phyloP scores from a whole-genome alignment of 1,139 yeast genomes.

The Debaryomycetaceae sp. region DNA sequence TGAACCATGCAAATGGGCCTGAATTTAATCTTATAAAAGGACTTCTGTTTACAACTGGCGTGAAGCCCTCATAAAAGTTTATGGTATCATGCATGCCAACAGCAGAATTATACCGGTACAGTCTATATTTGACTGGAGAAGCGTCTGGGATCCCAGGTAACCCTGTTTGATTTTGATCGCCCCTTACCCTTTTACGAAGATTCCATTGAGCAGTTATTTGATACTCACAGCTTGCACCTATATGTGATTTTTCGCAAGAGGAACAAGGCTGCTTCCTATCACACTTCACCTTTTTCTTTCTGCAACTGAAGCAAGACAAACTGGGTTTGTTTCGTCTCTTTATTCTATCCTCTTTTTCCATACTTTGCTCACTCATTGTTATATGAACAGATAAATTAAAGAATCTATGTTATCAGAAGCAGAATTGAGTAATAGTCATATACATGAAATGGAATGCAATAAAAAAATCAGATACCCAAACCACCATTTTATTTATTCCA shows the following conservation, averaged over 20 bases:
- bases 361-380: too few species aligned
- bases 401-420: too few species aligned
- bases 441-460: too few species aligned
- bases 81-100: constrained; percentile 14
- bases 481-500: too few species aligned
- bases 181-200: not conserved
- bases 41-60: constrained; percentile 20
- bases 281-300: constrained; percentile 27
- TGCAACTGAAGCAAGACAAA: constrained; percentile 26
- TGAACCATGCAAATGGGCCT: constrained; percentile 40
- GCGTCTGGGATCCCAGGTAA: too few species aligned
- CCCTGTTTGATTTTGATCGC: too few species aligned
- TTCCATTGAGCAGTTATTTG: not conserved
- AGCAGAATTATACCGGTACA: not conserved
- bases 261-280: constrained; percentile 26
- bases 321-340: constrained; percentile 6
- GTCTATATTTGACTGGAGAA: too few species aligned
- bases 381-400: too few species aligned
- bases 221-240: not conserved
- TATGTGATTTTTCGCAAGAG: constrained; percentile 15
- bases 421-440: too few species aligned
- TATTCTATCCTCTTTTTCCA: not conserved
- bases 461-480: too few species aligned
- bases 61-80: constrained; percentile 29
- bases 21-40: constrained; percentile 23